These are phyloP conservation scores for Hypseocharis bilobata DNA, from an alignment of 441 rosid genomes.

Conservation along the genomic window DNA sequence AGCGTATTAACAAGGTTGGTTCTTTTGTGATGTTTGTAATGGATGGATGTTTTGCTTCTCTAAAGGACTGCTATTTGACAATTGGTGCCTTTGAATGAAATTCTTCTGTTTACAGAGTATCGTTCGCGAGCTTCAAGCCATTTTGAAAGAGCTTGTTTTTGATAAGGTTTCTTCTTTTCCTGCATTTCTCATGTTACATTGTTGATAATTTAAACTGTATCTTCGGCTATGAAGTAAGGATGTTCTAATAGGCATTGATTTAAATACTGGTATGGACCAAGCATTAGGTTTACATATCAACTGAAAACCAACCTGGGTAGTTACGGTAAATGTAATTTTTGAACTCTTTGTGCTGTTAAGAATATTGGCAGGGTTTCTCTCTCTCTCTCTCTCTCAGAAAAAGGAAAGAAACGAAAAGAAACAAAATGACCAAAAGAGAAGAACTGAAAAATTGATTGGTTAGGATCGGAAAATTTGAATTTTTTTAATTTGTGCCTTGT, in stretches of 20 bases:
- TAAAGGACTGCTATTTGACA: not conserved
- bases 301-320: too few species aligned
- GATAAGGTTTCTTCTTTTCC: slow-evolving; percentile 50
- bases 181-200: not conserved
- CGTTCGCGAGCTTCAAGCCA: slow-evolving; percentile 57
- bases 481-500: not conserved
- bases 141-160: slow-evolving; percentile 56
- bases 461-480: not conserved
- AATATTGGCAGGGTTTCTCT: too few species aligned
- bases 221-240: not conserved
- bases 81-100: slow-evolving; percentile 17
- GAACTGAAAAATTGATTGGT: not conserved
- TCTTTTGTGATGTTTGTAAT: slow-evolving; percentile 10
- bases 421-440: not conserved
- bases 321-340: too few species aligned
- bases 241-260: not conserved
- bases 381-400: not conserved
- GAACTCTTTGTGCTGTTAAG: too few species aligned
- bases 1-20: slow-evolving; percentile 66
- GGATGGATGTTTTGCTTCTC: not conserved
- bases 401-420: too few species aligned
- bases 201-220: too few species aligned
- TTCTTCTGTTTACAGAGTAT: slow-evolving; percentile 41
- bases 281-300: not conserved
- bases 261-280: too few species aligned